phyloP scores from a whole-genome alignment of 2,329 filamentous ascomycete species.

The Fusarium incarnatum region DNA sequence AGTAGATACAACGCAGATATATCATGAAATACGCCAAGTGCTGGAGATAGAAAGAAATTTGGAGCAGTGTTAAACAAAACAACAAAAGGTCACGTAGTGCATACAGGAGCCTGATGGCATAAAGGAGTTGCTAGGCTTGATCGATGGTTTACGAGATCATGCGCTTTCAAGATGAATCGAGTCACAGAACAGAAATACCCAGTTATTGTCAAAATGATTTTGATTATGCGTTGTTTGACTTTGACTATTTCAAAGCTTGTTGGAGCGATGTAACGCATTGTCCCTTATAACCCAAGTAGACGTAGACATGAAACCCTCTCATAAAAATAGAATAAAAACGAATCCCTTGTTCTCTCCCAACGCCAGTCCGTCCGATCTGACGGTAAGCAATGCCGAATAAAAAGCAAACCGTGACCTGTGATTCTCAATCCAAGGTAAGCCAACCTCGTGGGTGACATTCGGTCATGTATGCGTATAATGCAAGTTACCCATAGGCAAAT shows the following conservation, averaged over 20 bases:
- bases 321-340: background rate
- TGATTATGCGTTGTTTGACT: slow-evolving; percentile 29
- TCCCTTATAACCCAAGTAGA: slow-evolving; percentile 7
- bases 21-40: background rate
- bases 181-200: slow-evolving; percentile 37
- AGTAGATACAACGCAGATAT: slow-evolving; percentile 18
- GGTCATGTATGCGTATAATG: slow-evolving; percentile 7
- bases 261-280: slow-evolving; percentile 13
- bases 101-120: slow-evolving; percentile 25
- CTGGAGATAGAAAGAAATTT: slow-evolving; percentile 7
- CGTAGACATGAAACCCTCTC: slow-evolving; percentile 22
- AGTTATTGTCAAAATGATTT: slow-evolving; percentile 12
- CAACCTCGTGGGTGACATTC: slow-evolving; percentile 4
- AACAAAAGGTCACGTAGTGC: slow-evolving; percentile 6
- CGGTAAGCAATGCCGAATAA: slow-evolving; percentile 28
- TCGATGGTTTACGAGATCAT: slow-evolving; percentile 33
- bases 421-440: slow-evolving; percentile 32
- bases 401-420: slow-evolving; percentile 15
- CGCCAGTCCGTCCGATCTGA: slow-evolving; percentile 37
- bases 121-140: slow-evolving; percentile 36
- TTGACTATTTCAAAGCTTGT: slow-evolving; percentile 20
- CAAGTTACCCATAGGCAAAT: background rate
- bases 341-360: slow-evolving; percentile 20
- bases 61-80: slow-evolving; percentile 5
- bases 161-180: slow-evolving; percentile 8